These are phyloP conservation scores for Xanthoconium stramineum DNA, from an alignment of 768 basidiomycete genomes.

Conservation along the genomic window DNA sequence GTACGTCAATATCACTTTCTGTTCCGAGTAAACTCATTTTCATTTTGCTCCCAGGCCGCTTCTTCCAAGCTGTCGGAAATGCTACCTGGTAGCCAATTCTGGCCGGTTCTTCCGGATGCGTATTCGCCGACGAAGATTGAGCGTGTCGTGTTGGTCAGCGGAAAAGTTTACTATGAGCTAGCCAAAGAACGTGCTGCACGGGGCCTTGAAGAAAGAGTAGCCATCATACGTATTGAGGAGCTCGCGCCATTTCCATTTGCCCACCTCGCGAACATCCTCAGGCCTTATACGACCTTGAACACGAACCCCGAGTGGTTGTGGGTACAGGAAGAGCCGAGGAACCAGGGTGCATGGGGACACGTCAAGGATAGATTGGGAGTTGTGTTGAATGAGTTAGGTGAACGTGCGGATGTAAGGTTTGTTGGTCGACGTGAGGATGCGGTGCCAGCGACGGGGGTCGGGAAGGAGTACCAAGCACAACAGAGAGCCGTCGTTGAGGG, in stretches of 20 bases:
- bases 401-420: slow-evolving; percentile 42
- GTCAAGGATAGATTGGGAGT: slow-evolving; percentile 53
- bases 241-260: slow-evolving; percentile 84
- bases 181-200: slow-evolving; percentile 59
- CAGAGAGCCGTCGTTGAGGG: slow-evolving; percentile 58
- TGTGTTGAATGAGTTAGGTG: slow-evolving; percentile 45
- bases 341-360: slow-evolving; percentile 80
- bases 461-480: slow-evolving; percentile 62
- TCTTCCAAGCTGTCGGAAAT: slow-evolving; percentile 66
- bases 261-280: slow-evolving; percentile 44
- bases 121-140: slow-evolving; percentile 40
- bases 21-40: neutral
- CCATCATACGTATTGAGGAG: slow-evolving; percentile 80
- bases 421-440: slow-evolving; percentile 69
- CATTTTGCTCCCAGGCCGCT: slow-evolving; percentile 52
- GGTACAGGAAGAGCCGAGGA: slow-evolving; percentile 86
- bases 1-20: slow-evolving; percentile 41
- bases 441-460: slow-evolving; percentile 75
- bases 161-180: slow-evolving; percentile 89
- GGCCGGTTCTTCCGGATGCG: slow-evolving; percentile 59
- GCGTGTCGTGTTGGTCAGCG: slow-evolving; percentile 71
- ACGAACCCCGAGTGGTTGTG: slow-evolving; percentile 43
- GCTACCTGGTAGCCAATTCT: slow-evolving; percentile 56
- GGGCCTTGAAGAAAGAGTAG: slow-evolving; percentile 48
- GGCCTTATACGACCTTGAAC: slow-evolving; percentile 43